Evolutionary conservation across 345 rosid genomes (phyloP), one percentile per base, ranked within the genome.

Genomic region (Microthlaspi erraticum): DNA sequence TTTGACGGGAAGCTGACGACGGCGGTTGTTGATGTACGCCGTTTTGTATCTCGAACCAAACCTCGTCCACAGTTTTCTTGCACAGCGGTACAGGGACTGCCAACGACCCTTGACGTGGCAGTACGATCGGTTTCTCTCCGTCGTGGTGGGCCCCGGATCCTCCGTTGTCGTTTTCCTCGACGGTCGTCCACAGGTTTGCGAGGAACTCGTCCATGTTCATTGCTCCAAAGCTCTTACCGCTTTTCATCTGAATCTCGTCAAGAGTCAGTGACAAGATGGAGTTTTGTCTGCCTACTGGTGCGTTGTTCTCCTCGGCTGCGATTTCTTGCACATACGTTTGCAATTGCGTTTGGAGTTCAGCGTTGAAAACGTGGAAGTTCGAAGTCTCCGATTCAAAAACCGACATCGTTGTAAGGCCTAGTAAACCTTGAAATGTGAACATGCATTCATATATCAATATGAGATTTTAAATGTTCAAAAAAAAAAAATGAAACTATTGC

Each of bases 151-250:
- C 2, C 23, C 59, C 76, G 44, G 38, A 6, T 31, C 68, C 63
- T 53, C 42, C 33, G 37, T 38, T 36, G 36, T 56, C 10, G 41
- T 48, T 37, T 20, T 77, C 80, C 0, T 88, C 93, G 2, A 86
- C 89, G 0, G 76, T 87, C 13, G 64, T 82, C 98, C 96, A 93
- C 39, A 93, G 48, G 70, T 80, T 90, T 10, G 91, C 81, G 1
- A 93, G 80, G 70, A 93, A 90, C 70, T 90, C 96, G 63, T 93
- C 97, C 96, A 93, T 90, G 83, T 84, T 90, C 98, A 93, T 93
- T 8, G 91, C 85, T 3, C 97, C 98, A 1, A 93, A 67, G 72
- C 75, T 77, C 83, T 79, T 90, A 10, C 98, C 96, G 7, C 97
- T 88, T 79, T 90, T 86, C 60, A 69, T 77, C 60, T 90, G 92